These are phyloP conservation scores for Taiozyma onychis DNA, from an alignment of 1,139 yeast species.

Conservation along the genomic window DNA sequence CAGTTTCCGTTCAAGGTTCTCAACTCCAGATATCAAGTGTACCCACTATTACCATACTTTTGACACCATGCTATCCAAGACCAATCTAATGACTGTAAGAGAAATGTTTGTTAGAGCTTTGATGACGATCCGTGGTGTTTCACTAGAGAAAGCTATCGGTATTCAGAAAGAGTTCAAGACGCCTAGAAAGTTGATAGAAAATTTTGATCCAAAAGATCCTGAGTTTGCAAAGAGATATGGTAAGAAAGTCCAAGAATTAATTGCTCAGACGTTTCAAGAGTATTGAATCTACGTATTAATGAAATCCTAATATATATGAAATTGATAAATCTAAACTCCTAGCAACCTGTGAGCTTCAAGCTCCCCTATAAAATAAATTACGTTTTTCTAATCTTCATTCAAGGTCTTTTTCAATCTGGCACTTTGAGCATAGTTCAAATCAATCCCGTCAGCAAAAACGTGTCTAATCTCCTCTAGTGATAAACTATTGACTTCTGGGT, in stretches of 20 bases:
- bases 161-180: constrained; percentile 66
- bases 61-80: constrained; percentile 65
- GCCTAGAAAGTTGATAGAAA: constrained; percentile 45
- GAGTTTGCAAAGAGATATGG: constrained; percentile 15
- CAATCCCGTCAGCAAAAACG: constrained; percentile 36
- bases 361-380: neutral
- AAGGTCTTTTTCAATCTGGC: neutral
- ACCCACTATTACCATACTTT: constrained; percentile 65
- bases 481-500: constrained; percentile 45
- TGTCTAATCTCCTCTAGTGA: constrained; percentile 38
- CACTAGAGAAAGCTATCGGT: constrained; percentile 77
- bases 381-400: neutral
- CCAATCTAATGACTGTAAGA: constrained; percentile 62
- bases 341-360: neutral
- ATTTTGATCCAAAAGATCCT: constrained; percentile 14
- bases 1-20: constrained; percentile 41
- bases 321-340: neutral
- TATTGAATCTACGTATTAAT: neutral
- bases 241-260: constrained; percentile 16
- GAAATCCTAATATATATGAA: neutral
- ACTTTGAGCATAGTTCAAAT: constrained; percentile 25
- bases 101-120: constrained; percentile 75
- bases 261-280: constrained; percentile 7
- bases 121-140: constrained; percentile 73
- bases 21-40: constrained; percentile 35